phyloP scores from a whole-genome alignment of 768 basidiomycete species.

The Mycena kentingensis region DNA sequence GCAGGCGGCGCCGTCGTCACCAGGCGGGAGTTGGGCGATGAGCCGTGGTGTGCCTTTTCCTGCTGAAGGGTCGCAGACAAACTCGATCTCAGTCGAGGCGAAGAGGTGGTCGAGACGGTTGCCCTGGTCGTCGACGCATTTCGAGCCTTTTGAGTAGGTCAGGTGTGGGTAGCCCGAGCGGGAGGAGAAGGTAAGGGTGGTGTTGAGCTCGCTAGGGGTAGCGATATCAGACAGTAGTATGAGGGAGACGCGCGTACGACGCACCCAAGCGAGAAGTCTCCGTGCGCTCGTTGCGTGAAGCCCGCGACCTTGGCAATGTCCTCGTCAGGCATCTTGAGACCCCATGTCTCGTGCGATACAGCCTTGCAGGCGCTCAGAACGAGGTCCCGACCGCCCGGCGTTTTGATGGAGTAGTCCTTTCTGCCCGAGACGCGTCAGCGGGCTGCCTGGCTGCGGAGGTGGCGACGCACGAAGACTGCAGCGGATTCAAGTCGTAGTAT shows the following conservation, averaged over 20 bases:
- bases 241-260: slow-evolving; percentile 19
- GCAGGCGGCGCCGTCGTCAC: slow-evolving; percentile 66
- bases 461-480: slow-evolving; percentile 54
- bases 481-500: slow-evolving; percentile 67
- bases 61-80: slow-evolving; percentile 72
- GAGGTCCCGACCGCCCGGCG: slow-evolving; percentile 47
- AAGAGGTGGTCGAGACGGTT: slow-evolving; percentile 36
- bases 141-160: slow-evolving; percentile 54
- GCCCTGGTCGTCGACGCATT: slow-evolving; percentile 52
- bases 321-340: slow-evolving; percentile 50
- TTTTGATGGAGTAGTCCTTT: slow-evolving; percentile 61
- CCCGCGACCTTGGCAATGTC: slow-evolving; percentile 52
- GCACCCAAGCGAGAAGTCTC: slow-evolving; percentile 76
- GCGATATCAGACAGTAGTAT: neutral
- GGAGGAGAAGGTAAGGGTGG: slow-evolving; percentile 58
- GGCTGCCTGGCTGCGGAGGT: neutral
- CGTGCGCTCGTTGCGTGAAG: slow-evolving; percentile 59
- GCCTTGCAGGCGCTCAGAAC: slow-evolving; percentile 67
- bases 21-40: slow-evolving; percentile 67
- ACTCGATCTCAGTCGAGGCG: slow-evolving; percentile 71
- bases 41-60: slow-evolving; percentile 56
- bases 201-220: slow-evolving; percentile 55
- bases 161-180: slow-evolving; percentile 57
- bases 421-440: slow-evolving; percentile 38
- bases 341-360: slow-evolving; percentile 60